Evolutionary conservation across 768 basidiomycete genomes (phyloP).

Genomic region (Tricholomella constricta): DNA sequence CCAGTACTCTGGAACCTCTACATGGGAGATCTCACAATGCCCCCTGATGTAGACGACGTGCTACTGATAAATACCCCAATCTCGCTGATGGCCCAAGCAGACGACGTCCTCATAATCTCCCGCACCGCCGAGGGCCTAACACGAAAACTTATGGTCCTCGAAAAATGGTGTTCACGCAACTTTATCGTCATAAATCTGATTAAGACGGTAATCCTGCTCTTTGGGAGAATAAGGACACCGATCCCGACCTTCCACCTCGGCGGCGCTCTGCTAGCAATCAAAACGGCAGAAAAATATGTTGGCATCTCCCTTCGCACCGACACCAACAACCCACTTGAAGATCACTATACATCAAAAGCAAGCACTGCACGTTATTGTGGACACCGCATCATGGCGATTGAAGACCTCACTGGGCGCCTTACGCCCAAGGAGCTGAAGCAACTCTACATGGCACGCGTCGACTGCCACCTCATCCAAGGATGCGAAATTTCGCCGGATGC

Average conservation of each 20-base stretch:
- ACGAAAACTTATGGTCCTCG: conserved; percentile 15
- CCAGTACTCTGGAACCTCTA: conserved; percentile 8
- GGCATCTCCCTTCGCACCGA: too few relatives aligned
- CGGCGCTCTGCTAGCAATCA: too few relatives aligned
- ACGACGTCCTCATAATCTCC: conserved; percentile 26
- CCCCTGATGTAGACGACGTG: not conserved
- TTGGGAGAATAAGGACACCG: not conserved
- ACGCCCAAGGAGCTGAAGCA: conserved; percentile 15
- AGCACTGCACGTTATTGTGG: too few relatives aligned
- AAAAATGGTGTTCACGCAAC: conserved; percentile 25
- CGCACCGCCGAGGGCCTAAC: conserved; percentile 19
- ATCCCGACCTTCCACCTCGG: too few relatives aligned
- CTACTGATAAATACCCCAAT: not conserved
- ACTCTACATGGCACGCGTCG: conserved; percentile 22
- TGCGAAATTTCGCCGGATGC: conserved; percentile 22
- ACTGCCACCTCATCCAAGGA: conserved; percentile 25
- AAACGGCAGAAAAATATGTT: conserved; percentile 21
- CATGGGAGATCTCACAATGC: conserved; percentile 1
- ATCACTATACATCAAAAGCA: too few relatives aligned
- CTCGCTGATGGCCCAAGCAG: conserved; percentile 27
- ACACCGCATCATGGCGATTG: conserved; percentile 17
- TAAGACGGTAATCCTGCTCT: conserved; percentile 6
- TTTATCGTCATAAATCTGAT: conserved; percentile 24
- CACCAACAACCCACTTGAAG: too few relatives aligned
- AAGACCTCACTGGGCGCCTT: conserved; percentile 16